Evolutionary conservation across 1,284 basidiomycete genomes (phyloP).

Genomic region (Ganoderma sinense): DNA sequence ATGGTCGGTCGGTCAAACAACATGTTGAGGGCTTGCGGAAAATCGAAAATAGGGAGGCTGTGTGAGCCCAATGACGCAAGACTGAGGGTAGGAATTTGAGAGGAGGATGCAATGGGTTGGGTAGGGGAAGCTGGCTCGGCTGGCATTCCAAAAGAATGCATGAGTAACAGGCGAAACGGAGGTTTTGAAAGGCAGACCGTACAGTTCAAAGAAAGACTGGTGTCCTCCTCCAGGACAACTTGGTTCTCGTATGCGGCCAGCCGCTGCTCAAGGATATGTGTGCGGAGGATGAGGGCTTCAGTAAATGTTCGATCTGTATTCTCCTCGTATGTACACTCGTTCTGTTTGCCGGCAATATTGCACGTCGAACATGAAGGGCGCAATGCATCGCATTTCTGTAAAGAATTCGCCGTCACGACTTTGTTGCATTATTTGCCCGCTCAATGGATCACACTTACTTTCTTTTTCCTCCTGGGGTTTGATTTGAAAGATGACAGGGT

Average conservation of each 20-base stretch:
- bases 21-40: constrained; percentile 19
- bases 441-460: constrained; percentile 22
- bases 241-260: constrained; percentile 31
- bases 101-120: not conserved
- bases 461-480: constrained; percentile 38
- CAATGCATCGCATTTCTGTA: constrained; percentile 40
- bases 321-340: constrained; percentile 39
- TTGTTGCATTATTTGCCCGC: not conserved
- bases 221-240: not conserved
- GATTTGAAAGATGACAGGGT: not conserved
- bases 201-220: not conserved
- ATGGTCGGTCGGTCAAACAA: constrained; percentile 18
- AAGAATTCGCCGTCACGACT: not conserved
- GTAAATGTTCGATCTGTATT: constrained; percentile 32
- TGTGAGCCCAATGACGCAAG: not conserved
- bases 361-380: constrained; percentile 39
- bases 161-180: not conserved
- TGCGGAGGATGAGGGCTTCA: constrained; percentile 32
- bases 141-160: not conserved
- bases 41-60: constrained; percentile 14
- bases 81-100: not conserved
- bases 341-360: constrained; percentile 38
- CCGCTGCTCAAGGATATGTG: constrained; percentile 34
- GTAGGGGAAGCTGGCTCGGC: too few relatives aligned
- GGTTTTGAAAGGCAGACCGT: not conserved